Conservation (phyloP, 192 early-diverging fungal species). For the Linnemannia zychae region DNA sequence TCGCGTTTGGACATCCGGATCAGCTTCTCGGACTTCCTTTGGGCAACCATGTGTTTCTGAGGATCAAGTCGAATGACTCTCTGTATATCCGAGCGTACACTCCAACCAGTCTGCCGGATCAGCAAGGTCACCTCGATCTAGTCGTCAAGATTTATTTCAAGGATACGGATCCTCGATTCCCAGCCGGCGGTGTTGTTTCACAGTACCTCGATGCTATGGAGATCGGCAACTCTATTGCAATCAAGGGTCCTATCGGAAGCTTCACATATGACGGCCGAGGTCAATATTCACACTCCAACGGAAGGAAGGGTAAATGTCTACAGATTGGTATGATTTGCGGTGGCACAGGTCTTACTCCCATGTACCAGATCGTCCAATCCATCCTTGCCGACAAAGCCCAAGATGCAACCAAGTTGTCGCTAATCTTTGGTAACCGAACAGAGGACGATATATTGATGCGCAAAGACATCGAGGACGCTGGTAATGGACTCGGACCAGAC, state of each 20-base stretch:
- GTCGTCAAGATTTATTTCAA: slow-evolving; percentile 83
- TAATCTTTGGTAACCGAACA: slow-evolving; percentile 83
- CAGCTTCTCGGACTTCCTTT: slow-evolving; percentile 73
- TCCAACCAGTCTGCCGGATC: slow-evolving; percentile 71
- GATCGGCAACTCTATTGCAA: slow-evolving; percentile 80
- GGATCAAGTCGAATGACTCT: slow-evolving; percentile 65
- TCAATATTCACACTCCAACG: slow-evolving; percentile 15
- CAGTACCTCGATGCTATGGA: slow-evolving; percentile 72
- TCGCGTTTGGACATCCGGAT: slow-evolving; percentile 66
- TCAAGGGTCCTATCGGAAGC: slow-evolving; percentile 88
- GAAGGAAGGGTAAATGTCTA: slow-evolving; percentile 61
- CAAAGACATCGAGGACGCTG: slow-evolving; percentile 73
- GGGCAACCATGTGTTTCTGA: slow-evolving; percentile 69
- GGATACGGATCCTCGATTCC: slow-evolving; percentile 38
- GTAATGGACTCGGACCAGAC: slow-evolving; percentile 67
- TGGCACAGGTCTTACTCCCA: slow-evolving; percentile 90
- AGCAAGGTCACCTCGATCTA: slow-evolving; percentile 80
- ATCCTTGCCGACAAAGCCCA: slow-evolving; percentile 71
- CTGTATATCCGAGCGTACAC: slow-evolving; percentile 87
- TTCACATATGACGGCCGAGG: slow-evolving; percentile 72
- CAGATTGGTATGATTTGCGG: slow-evolving; percentile 88
- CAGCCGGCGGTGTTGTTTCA: slow-evolving; percentile 71
- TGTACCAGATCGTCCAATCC: slow-evolving; percentile 82
- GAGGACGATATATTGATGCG: slow-evolving; percentile 85
- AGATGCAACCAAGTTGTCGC: slow-evolving; percentile 79